Conservation (phyloP, 768 basidiomycete genomes). For the Ramaria rubella region DNA sequence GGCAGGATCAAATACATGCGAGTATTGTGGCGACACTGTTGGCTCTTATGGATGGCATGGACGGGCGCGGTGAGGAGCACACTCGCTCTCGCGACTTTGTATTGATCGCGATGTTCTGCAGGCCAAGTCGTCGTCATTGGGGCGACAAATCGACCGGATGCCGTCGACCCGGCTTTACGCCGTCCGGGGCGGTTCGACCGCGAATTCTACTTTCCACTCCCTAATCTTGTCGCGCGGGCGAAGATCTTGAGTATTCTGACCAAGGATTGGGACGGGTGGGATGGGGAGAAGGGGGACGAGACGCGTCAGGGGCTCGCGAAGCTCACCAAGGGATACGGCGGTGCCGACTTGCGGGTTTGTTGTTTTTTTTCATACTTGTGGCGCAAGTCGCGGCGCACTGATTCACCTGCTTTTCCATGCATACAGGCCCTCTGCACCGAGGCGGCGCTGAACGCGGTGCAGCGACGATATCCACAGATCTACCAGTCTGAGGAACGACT, state of each 20-base stretch:
- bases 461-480: slow-evolving; percentile 93
- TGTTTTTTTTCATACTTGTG: neutral
- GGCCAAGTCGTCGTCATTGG: slow-evolving; percentile 95
- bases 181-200: slow-evolving; percentile 94
- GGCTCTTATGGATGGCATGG: slow-evolving; percentile 99
- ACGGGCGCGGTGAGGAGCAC: slow-evolving; percentile 58
- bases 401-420: slow-evolving; percentile 3
- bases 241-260: slow-evolving; percentile 91
- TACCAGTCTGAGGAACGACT: slow-evolving; percentile 88
- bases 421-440: slow-evolving; percentile 91
- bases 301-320: slow-evolving; percentile 66
- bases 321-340: slow-evolving; percentile 95
- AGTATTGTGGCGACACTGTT: slow-evolving; percentile 94
- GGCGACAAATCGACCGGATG: slow-evolving; percentile 95
- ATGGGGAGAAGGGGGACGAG: slow-evolving; percentile 39
- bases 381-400: slow-evolving; percentile 11
- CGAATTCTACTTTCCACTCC: slow-evolving; percentile 96
- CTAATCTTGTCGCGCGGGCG: slow-evolving; percentile 75
- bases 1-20: slow-evolving; percentile 98
- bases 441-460: slow-evolving; percentile 92
- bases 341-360: slow-evolving; percentile 89
- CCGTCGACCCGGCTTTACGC: slow-evolving; percentile 92
- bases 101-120: slow-evolving; percentile 14
- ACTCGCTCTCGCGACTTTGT: neutral
- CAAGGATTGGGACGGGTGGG: slow-evolving; percentile 81